Evolutionary conservation across 148 eudicot species (phyloP).

Genomic region (Chenopodium suecicum): DNA sequence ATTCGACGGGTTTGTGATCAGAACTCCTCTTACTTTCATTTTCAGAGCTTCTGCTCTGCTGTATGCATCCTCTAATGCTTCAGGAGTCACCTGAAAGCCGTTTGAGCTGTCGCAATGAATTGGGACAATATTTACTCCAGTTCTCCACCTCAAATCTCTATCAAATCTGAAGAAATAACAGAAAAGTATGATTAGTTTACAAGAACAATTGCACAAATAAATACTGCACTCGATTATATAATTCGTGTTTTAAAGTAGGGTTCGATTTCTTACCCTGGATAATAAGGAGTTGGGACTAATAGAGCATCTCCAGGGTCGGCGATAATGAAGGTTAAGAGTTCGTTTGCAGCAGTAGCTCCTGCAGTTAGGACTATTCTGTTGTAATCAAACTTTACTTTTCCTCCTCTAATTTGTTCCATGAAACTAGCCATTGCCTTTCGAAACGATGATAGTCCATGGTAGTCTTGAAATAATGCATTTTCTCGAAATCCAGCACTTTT

Average conservation of each 20-base stretch:
- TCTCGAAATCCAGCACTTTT: slow-evolving; percentile 65
- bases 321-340: slow-evolving; percentile 79
- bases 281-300: slow-evolving; percentile 91
- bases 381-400: slow-evolving; percentile 66
- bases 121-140: slow-evolving; percentile 79
- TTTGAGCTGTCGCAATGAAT: slow-evolving; percentile 75
- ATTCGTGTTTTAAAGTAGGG: background rate
- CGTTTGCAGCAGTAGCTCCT: slow-evolving; percentile 94
- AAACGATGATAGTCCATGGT: slow-evolving; percentile 82
- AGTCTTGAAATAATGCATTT: slow-evolving; percentile 96
- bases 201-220: background rate
- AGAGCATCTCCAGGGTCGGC: slow-evolving; percentile 89
- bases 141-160: slow-evolving; percentile 91
- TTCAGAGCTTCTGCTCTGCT: slow-evolving; percentile 44
- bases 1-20: slow-evolving; percentile 90
- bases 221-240: background rate
- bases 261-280: slow-evolving; percentile 65
- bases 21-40: slow-evolving; percentile 54
- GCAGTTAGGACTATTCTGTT: slow-evolving; percentile 84
- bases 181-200: background rate
- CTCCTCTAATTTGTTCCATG: slow-evolving; percentile 92
- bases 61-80: slow-evolving; percentile 75
- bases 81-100: slow-evolving; percentile 67
- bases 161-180: slow-evolving; percentile 58
- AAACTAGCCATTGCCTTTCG: slow-evolving; percentile 94